Base-by-base conservation (phyloP, 2,329 filamentous ascomycete species). In the Zymoseptoria ardabiliae region DNA sequence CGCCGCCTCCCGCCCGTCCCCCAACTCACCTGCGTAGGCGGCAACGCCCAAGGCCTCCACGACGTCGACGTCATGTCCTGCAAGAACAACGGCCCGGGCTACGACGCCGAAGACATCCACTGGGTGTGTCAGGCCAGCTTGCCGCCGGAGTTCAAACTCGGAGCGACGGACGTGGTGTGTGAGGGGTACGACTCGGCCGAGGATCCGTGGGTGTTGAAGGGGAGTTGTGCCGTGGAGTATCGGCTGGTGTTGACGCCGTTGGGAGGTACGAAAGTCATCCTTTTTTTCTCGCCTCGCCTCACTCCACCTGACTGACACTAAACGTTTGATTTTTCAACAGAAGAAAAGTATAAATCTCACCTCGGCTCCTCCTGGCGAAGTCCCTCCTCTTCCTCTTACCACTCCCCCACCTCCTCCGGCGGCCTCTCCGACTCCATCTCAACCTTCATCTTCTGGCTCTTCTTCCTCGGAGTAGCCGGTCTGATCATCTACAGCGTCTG, bases 141-240 rank as follows among this genome's bases (percentile, higher is more conserved):
- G 1, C 84, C 85, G 0, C 72, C 78, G 10, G 84, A 87, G 65
- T 85, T 87, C 74, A 87, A 87, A 74, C 84, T 97, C 25, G 92
- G 90, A 59, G 82, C 83, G 62, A 97, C 93, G 10, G 92, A 97
- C 63, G 93, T 97, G 58, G 79, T 91, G 10, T 99, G 94, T 74
- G 93, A 99, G 71, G 93, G 94, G 10, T 97, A 96, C 76, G 78
- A 83, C 59, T 80, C 78, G 13, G 76, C 87, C 0, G 84, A 93
- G 53, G 94, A 97, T 72, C 85, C 85, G 0, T 95, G 91, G 73
- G 83, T 97, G n/a, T 77, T 97, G 57, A 91, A 89, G 69, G 94
- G 94, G 21, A 94, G 89, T 73, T 97, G 93, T 75, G 94, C 89
- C 13, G 92, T 96, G 22, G 90, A 96, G 75, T 97, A 97, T 74